Evolutionary conservation across 805 yeast species (phyloP).

Genomic region (Vanderwaltozyma tropicalis): DNA sequence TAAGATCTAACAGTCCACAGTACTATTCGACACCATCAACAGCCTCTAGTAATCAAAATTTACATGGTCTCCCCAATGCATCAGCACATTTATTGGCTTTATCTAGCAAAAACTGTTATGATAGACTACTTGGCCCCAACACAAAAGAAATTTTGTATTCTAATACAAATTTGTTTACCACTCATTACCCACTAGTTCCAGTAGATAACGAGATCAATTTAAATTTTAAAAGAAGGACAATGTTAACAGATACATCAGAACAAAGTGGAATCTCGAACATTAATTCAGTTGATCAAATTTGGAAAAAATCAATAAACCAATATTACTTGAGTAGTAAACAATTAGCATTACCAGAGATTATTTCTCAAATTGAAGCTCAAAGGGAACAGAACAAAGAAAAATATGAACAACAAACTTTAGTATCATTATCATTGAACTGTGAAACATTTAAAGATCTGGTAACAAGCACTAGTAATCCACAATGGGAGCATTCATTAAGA

Average conservation of each 20-base stretch:
- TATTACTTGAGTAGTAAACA: constrained; percentile 47
- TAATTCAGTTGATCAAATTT: too few species aligned
- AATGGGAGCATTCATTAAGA: constrained; percentile 27
- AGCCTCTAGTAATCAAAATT: not conserved
- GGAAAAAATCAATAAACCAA: constrained; percentile 52
- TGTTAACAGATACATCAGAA: too few species aligned
- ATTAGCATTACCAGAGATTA: constrained; percentile 50
- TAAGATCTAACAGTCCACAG: too few species aligned
- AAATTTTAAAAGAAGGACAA: constrained; percentile 14
- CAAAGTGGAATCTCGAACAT: too few species aligned
- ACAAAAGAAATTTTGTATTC: constrained; percentile 19
- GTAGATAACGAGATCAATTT: constrained; percentile 10
- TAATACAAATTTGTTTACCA: constrained; percentile 18
- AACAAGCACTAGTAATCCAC: constrained; percentile 13
- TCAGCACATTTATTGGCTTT: constrained; percentile 14
- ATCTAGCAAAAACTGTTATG: constrained; percentile 15
- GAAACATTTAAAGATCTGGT: not conserved
- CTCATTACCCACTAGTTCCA: constrained; percentile 26
- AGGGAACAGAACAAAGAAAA: constrained; percentile 5
- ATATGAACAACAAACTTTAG: constrained; percentile 4
- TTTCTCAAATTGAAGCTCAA: too few species aligned
- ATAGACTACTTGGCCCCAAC: constrained; percentile 20
- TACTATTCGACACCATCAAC: too few species aligned
- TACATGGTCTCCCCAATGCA: constrained; percentile 3
- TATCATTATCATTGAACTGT: constrained; percentile 21